phyloP scores from a whole-genome alignment of 1,284 basidiomycete species.

The Puccinia polysora region DNA sequence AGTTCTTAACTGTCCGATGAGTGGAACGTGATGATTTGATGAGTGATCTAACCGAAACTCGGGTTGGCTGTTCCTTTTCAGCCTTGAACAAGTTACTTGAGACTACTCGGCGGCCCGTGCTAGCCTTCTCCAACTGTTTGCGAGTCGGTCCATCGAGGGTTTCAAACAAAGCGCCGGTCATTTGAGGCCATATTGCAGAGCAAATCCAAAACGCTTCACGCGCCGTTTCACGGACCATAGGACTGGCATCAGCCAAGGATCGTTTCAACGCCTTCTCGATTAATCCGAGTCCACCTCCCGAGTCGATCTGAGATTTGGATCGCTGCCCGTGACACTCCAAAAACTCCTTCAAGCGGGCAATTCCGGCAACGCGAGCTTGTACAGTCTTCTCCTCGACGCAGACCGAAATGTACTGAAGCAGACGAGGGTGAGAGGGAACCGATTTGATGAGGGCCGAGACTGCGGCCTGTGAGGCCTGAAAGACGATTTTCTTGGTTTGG shows the following conservation, averaged over 20 bases:
- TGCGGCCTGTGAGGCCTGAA: constrained; percentile 74
- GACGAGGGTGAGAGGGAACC: constrained; percentile 67
- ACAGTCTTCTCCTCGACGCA: constrained; percentile 71
- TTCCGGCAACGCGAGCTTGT: constrained; percentile 67
- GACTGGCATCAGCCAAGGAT: constrained; percentile 71
- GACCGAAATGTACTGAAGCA: constrained; percentile 68
- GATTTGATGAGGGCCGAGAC: constrained; percentile 67
- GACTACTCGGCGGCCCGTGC: constrained; percentile 62
- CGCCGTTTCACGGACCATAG: constrained; percentile 69
- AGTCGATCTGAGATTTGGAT: constrained; percentile 51
- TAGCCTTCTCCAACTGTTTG: constrained; percentile 76
- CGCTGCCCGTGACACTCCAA: constrained; percentile 50
- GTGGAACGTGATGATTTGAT: constrained; percentile 37
- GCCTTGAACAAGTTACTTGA: constrained; percentile 52
- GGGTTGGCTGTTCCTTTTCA: constrained; percentile 27
- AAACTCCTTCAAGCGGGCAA: constrained; percentile 52
- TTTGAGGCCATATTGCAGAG: constrained; percentile 68
- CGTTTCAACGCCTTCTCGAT: constrained; percentile 70
- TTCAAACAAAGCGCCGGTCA: constrained; percentile 64
- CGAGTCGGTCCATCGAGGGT: constrained; percentile 65
- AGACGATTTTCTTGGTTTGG: constrained; percentile 91
- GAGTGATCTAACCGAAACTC: constrained; percentile 32
- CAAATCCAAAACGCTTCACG: constrained; percentile 77
- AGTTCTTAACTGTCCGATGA: neutral
- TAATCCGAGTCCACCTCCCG: constrained; percentile 61